Evolutionary conservation across 352 stramenopile genomes (phyloP).

Genomic region (Pythium chondricola): DNA sequence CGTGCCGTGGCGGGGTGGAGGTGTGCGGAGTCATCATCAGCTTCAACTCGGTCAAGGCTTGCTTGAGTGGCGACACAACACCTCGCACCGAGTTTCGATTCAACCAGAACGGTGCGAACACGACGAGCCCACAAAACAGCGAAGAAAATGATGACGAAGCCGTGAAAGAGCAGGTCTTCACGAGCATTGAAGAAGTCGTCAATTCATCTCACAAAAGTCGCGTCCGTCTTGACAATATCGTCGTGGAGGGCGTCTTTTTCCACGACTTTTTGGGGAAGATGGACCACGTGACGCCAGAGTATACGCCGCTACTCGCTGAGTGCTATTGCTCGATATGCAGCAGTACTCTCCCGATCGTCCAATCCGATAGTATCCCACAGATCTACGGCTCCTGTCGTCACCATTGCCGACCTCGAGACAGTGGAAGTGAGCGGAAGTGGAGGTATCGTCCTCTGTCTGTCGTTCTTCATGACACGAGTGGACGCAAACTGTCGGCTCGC

Average conservation of each 20-base stretch:
- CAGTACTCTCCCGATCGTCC: conserved; percentile 26
- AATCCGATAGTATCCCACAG: conserved; percentile 9
- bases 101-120: conserved; percentile 18
- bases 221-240: conserved; percentile 32
- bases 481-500: conserved; percentile 30
- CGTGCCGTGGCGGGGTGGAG: conserved; percentile 28
- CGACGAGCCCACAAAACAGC: conserved; percentile 1
- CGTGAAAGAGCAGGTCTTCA: conserved; percentile 5
- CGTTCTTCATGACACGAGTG: conserved; percentile 30
- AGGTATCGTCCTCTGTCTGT: conserved; percentile 43
- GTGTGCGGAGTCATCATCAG: conserved; percentile 39
- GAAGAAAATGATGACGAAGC: background rate
- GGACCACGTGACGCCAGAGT: conserved; percentile 23
- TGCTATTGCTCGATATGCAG: conserved; percentile 39
- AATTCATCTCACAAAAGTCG: conserved; percentile 11
- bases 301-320: conserved; percentile 31
- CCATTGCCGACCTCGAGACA: conserved; percentile 22
- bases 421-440: conserved; percentile 22
- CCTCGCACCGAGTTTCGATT: conserved; percentile 39
- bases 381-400: conserved; percentile 33
- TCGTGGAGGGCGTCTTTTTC: conserved; percentile 38
- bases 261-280: conserved; percentile 21
- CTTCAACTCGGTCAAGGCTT: conserved; percentile 34
- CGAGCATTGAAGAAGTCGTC: conserved; percentile 32
- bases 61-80: conserved; percentile 54